Conservation (phyloP, 495 filamentous ascomycete species). For the Penicillium tannophilum region DNA sequence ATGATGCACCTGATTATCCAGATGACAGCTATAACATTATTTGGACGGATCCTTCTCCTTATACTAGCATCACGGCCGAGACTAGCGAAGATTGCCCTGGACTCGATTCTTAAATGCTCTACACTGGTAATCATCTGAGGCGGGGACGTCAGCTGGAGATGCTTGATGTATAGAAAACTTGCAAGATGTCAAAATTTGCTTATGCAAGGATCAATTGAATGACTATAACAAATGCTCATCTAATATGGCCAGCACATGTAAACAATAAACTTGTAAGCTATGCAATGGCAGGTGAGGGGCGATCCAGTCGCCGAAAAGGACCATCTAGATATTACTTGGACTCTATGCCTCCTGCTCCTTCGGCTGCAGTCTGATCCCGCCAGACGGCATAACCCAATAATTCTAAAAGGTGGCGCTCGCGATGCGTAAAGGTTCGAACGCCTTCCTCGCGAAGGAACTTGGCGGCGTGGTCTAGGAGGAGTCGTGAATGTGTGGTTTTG, state of each 20-base stretch:
- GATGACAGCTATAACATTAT: conserved; percentile 36
- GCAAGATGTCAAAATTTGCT: not conserved
- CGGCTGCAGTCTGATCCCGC: conserved; percentile 30
- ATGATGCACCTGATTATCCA: conserved; percentile 38
- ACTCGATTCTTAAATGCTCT: conserved; percentile 12
- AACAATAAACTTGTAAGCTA: conserved; percentile 3
- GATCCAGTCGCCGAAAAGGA: conserved; percentile 5
- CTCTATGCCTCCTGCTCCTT: not conserved
- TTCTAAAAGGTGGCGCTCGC: conserved; percentile 49
- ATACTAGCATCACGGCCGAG: conserved; percentile 16
- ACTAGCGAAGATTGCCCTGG: conserved; percentile 29
- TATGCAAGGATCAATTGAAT: not conserved
- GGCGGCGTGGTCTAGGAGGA: conserved; percentile 30
- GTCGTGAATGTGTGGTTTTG: not conserved
- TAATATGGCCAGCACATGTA: conserved; percentile 7
- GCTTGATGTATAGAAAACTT: not conserved
- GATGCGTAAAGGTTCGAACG: conserved; percentile 33
- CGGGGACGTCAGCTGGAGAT: too few species aligned
- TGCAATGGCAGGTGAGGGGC: not conserved
- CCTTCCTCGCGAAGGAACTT: conserved; percentile 33
- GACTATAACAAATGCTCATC: not conserved
- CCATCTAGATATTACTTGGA: conserved; percentile 3
- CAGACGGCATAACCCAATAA: conserved; percentile 40
- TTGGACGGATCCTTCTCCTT: conserved; percentile 33
- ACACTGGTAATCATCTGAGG: not conserved